Base-by-base conservation (phyloP, 257 asterid genomes). In the Ballota nigra region DNA sequence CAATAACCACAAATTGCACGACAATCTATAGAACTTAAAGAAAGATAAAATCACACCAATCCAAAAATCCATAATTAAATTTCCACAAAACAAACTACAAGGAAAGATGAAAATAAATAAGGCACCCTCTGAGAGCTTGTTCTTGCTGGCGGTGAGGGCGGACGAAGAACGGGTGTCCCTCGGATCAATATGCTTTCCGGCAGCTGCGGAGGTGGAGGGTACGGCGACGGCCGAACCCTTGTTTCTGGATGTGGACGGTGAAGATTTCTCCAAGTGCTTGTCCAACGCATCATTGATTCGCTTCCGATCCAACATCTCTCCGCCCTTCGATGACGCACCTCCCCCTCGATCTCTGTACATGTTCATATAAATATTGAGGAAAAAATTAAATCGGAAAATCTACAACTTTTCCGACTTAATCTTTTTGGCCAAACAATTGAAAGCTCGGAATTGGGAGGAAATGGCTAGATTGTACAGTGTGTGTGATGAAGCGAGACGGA, bases 271-370 rank as follows among this genome's bases (percentile, higher is more conserved):
- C 84, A 94, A 79, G 66, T 94, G 96, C 71, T 89, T 91, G 85
- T 91, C 97, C 85, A 94, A 82, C 53, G 87, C 92, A 73, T 94
- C 99, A 84, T 91, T 94, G 68, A 94, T 89, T 69, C 97, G 85
- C 81, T 94, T 94, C 92, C 99, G 97, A 89, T 94, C 97, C 84
- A 93, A 81, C 74, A 87, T 63, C 45, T 89, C 98, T 10, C 96
- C 92, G 19, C 81, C 92, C 83, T 88, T 93, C 45, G 96, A 86
- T 24, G 92, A 78, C 59, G 81, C 88, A 36, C 84, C 89, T 29
- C 80, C 92, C 63, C 91, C 93, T 60, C 98, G 96, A 84, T 86
- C 92, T 70, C 89, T 86, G 64, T 91, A 86, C 97, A 91, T 91
- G 63, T 69, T 85, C 72, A 55, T 63, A 64, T 47, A 55, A 47